Evolutionary conservation across 2,329 filamentous ascomycete species (phyloP), one percentile per base, ranked within the genome.

Genomic region (Hymenoscyphus repandus): DNA sequence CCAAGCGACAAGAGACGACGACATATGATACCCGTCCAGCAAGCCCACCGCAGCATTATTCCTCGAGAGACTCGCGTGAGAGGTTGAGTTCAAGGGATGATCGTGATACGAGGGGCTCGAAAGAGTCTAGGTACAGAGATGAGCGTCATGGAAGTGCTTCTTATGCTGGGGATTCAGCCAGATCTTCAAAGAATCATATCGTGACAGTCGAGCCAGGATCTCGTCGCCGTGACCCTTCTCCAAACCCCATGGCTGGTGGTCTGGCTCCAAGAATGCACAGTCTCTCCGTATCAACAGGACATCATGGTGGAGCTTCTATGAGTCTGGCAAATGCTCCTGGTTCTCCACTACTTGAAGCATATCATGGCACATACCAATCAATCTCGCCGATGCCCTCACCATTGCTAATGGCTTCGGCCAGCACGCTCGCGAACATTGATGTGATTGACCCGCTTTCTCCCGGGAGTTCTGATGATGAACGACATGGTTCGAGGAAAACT

Each of bases 301-400:
- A 61, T 32, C 61, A 63, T 34, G 57, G 55, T 5, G 53, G 55
- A 13, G 59, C 59, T 13, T 43, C 59, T 15, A 74, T 78, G 34
- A 63, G 58, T 11, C 66, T 82, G 1, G 71, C 78, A 2, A 71
- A 73, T 18, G 78, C 89, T 1, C 89, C 90, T 0, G 82, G 82
- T 1, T 96, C 90, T 55, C 93, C 92, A 0, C 75, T 97, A 45
- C 80, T 96, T 1, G 92, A 97, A 70, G 85, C 93, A 1, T 97
- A 97, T 69, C 86, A 85, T 55, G 92, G 92, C 36, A 96, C 91
- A 0, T 97, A 95, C 62, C 92, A 97, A 69, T 89, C 88, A 51
- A 88, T 95, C 61, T 96, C 91, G 0, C 91, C 92, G 0, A 96
- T 96, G 89, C 91, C 91, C 0, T 90, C 90, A 0, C 89, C 91